Conservation (phyloP, 306 rosid genomes). For the Lathyrus sativus region DNA sequence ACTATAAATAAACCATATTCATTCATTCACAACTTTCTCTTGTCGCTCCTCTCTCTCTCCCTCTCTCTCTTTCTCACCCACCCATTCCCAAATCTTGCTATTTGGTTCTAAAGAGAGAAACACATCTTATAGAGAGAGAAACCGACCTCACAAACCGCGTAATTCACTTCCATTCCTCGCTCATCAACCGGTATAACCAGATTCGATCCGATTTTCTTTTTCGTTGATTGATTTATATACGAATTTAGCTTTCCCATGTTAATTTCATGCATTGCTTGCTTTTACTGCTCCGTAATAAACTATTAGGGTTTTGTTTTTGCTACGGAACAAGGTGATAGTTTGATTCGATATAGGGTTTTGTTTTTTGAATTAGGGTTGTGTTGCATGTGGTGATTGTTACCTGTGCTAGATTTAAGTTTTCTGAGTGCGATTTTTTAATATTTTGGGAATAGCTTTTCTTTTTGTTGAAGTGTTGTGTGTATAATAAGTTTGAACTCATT, state of each 20-base stretch:
- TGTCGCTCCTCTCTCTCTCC: constrained; percentile 5
- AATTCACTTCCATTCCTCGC: background rate
- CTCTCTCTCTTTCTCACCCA: constrained; percentile 1
- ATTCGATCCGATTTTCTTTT: background rate
- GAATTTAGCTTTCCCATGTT: background rate
- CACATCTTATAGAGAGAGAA: background rate
- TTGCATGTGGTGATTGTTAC: constrained; percentile 32
- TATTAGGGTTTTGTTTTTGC: constrained; percentile 5
- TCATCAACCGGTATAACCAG: background rate
- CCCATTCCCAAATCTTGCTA: background rate
- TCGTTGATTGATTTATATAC: background rate
- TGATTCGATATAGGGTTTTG: constrained; percentile 38
- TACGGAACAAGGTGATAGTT: background rate
- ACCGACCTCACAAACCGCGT: background rate
- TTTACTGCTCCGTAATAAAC: background rate
- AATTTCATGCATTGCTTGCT: background rate
- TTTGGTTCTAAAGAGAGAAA: constrained; percentile 7
- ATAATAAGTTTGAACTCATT: background rate
- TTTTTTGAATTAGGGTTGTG: constrained; percentile 4
- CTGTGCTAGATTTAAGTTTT: constrained; percentile 16
- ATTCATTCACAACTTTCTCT: background rate
- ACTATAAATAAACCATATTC: constrained; percentile 6
- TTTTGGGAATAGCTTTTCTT: background rate
- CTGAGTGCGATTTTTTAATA: background rate
- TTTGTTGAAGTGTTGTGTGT: background rate